phyloP scores from a whole-genome alignment of 257 asterid species.

The Coffea canephora region DNA sequence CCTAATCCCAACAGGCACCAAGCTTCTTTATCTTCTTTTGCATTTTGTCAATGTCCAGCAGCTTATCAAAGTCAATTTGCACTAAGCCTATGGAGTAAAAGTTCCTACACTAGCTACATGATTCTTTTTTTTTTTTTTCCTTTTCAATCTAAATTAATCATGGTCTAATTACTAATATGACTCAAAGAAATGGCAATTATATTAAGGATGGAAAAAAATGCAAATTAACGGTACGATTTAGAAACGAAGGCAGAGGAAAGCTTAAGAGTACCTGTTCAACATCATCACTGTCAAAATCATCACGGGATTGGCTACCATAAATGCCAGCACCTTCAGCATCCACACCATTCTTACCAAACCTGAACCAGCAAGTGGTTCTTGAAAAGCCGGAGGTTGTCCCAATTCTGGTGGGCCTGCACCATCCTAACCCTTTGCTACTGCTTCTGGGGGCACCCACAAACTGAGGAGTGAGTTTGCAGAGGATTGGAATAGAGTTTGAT shows the following conservation, averaged over 20 bases:
- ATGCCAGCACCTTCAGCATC: slow-evolving; percentile 95
- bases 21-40: background rate
- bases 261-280: slow-evolving; percentile 68
- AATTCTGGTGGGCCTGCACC: slow-evolving; percentile 42
- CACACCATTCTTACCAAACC: slow-evolving; percentile 82
- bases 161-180: too few species aligned
- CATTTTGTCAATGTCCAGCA: background rate
- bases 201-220: too few species aligned
- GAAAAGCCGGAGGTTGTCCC: slow-evolving; percentile 56
- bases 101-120: background rate
- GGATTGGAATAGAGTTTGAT: background rate
- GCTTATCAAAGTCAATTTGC: background rate
- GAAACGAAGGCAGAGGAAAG: too few species aligned
- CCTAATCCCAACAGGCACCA: background rate
- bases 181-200: too few species aligned
- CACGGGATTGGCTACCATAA: slow-evolving; percentile 84
- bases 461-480: slow-evolving; percentile 24
- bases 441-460: slow-evolving; percentile 33
- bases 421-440: slow-evolving; percentile 25
- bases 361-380: slow-evolving; percentile 79
- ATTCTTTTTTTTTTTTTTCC: background rate
- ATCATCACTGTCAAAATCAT: slow-evolving; percentile 92
- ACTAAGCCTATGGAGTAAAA: background rate
- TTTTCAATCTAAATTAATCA: too few species aligned
- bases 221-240: too few species aligned